These are phyloP conservation scores for Rosa multiflora DNA, from an alignment of 306 rosid species.

Conservation along the genomic window DNA sequence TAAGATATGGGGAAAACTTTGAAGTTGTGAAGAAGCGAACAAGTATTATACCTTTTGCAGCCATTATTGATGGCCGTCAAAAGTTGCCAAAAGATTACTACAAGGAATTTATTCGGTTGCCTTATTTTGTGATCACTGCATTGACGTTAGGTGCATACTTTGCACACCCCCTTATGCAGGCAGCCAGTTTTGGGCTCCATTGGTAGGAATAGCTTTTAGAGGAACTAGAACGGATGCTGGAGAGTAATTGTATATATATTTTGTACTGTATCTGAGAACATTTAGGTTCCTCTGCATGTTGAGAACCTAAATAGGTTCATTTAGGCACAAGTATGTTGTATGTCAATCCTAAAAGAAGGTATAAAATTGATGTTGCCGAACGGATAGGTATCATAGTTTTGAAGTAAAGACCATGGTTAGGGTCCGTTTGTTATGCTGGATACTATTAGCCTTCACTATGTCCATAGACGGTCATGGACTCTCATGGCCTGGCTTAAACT, in stretches of 20 bases:
- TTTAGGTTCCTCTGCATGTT: neutral
- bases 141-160: conserved; percentile 81
- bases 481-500: no score
- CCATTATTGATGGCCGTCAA: conserved; percentile 86
- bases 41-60: conserved; percentile 82
- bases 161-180: conserved; percentile 91
- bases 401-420: no score
- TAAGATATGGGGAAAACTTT: conserved; percentile 61
- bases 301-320: neutral
- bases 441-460: no score
- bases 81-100: conserved; percentile 75
- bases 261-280: neutral
- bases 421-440: no score
- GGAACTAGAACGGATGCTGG: neutral
- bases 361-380: neutral
- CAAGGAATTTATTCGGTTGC: conserved; percentile 83
- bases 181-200: conserved; percentile 76
- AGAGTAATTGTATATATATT: neutral
- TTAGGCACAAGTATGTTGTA: neutral
- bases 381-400: no score
- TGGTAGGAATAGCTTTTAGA: conserved; percentile 48
- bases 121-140: conserved; percentile 73
- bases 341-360: neutral
- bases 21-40: conserved; percentile 67
- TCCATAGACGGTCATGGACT: no score